Evolutionary conservation across 768 basidiomycete species (phyloP), one percentile per base, ranked within the genome.

Genomic region (Candolleomyces aberdarensis): DNA sequence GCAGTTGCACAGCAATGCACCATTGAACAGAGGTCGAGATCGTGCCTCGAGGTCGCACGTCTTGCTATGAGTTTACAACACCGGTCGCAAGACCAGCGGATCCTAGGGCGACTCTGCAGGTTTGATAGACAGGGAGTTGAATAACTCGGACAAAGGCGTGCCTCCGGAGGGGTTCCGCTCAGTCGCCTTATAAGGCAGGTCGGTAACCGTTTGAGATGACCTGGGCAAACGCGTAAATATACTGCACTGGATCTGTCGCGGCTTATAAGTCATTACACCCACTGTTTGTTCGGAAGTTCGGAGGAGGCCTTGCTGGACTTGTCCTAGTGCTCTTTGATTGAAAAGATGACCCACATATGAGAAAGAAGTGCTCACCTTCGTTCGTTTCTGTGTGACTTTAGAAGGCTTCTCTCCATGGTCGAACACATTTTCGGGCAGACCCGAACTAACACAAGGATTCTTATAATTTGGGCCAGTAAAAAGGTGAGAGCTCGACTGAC

Each of bases 271-370:
- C 64, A 68, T 70, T 68, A 66, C 67, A 86, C 86, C 76, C 77
- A 91, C 89, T 87, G 87, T 84, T 91, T 91, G 69, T 87, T 87
- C n/a, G 89, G 89, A 75, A 85, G 77, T 61, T 91, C 88, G 10
- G 87, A 83, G 7, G 87, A 85, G 4, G 81, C 75, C 62, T 87
- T 80, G 63, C 74, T 80, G 36, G 86, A 83, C 67, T 88, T 89
- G 55, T 78, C 83, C 87, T 90, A 83, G 70, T 69, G 48, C 65
- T 60, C 58, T 26, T 26, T 3, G 26, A 55, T 61, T 39, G 26
- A n/a, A 59, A 52, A 47, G 36, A 29, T 19, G 41, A 14, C 22
- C 54, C 46, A 26, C 44, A 43, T 20, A 56, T 44, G 20, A 52
- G 26, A 29, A n/a, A 15, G 50, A 8, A 9, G 11, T 39, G 60